Evolutionary conservation across 768 basidiomycete genomes (phyloP), one percentile per base, ranked within the genome.

Genomic region (Sutorius australiensis): DNA sequence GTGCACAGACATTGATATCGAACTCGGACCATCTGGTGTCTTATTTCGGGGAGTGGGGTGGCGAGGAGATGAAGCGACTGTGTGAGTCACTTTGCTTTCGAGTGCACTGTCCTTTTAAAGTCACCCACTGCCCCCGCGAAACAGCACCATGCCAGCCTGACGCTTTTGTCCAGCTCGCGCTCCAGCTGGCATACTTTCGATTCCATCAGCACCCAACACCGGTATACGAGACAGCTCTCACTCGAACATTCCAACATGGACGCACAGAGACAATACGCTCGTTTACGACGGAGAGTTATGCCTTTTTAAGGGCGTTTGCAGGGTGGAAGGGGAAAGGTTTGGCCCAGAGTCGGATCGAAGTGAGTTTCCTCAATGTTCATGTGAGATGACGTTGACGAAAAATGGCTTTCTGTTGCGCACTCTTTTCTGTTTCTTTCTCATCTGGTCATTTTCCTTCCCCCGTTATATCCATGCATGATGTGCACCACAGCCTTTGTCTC

Each of bases 201-300:
- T 82, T 84, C 19, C 87, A 84, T 42, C 83, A 82, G 11, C 72
- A 76, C 53, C 86, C 91, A 61, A 90, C 91, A 4, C 91, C 95
- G 2, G 92, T 90, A 7, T 97, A 98, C 67, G 95, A 98, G 71
- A 97, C 94, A 0, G 90, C 86, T 0, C 78, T 95, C 31, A 95
- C 95, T 2, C 81, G 92, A 24, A 79, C 89, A 68, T 95, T 95
- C 73, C 75, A 86, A 54, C 83, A 86, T 56, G 95, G 92, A 14
- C 81, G 95, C 16, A 97, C 94, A 2, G 95, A 98, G 65, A 93
- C 91, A 0, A 83, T 98, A 48, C 82, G 94, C 24, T 80, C 85
- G 0, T 75, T 89, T 40, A 87, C 84, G 46, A 72, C 71, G 17
- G 89, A 93, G 56, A 87, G 87, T 54, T 79, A 89, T 31, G 75